These are phyloP conservation scores for Magnusiomyces fungicola DNA, from an alignment of 1,139 yeast species.

Conservation along the genomic window DNA sequence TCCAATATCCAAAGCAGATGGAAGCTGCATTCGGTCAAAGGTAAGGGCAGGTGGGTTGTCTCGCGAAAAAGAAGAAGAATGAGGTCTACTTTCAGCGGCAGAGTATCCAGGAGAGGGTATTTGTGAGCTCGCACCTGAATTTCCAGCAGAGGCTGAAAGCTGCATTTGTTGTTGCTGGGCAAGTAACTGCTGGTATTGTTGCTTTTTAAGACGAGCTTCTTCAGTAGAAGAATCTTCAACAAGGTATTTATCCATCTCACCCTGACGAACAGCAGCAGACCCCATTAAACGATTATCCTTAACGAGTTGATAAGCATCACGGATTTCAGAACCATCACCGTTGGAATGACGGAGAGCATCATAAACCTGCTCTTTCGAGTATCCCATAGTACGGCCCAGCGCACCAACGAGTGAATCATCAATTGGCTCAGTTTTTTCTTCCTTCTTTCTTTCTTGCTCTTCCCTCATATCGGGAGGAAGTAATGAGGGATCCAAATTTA, in stretches of 20 bases:
- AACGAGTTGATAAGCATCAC: slow-evolving; percentile 86
- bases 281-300: slow-evolving; percentile 66
- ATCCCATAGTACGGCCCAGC: slow-evolving; percentile 84
- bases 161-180: slow-evolving; percentile 8
- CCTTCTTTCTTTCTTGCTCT: slow-evolving; percentile 32
- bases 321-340: slow-evolving; percentile 61
- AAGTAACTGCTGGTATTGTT: slow-evolving; percentile 4
- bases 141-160: slow-evolving; percentile 3
- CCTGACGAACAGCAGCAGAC: slow-evolving; percentile 20
- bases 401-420: slow-evolving; percentile 79
- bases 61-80: slow-evolving; percentile 17
- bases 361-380: slow-evolving; percentile 76
- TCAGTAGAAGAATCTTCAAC: slow-evolving; percentile 20
- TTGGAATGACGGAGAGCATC: slow-evolving; percentile 53
- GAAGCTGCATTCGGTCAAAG: slow-evolving; percentile 30
- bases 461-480: slow-evolving; percentile 48
- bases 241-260: slow-evolving; percentile 31
- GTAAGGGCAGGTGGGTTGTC: slow-evolving; percentile 31
- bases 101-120: slow-evolving; percentile 8
- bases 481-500: slow-evolving; percentile 73
- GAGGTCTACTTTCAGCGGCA: slow-evolving; percentile 11
- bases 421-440: slow-evolving; percentile 34
- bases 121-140: slow-evolving; percentile 7
- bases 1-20: slow-evolving; percentile 22
- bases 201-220: slow-evolving; percentile 9